Evolutionary conservation across 1,139 yeast genomes (phyloP), one percentile per base, ranked within the genome.

Genomic region (Suhomyces panamericanus): DNA sequence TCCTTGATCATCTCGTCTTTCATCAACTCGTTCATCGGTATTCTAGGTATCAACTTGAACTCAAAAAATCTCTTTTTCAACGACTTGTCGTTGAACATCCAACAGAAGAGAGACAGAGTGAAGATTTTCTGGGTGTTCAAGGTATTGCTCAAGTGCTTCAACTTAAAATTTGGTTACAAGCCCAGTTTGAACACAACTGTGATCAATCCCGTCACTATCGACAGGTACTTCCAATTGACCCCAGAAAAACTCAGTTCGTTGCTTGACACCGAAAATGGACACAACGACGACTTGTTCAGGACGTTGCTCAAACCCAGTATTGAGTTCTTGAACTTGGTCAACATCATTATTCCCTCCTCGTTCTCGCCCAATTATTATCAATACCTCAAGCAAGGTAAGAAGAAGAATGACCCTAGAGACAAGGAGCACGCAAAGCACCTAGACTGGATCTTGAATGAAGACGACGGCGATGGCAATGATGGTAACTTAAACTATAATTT

Each of bases 51-150:
- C 36, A 75, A 75, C 52, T 62, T 75, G 45, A 75, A 75, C 51
- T 66, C 73, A 31, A 73, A 74, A 37, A 73, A 73, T 48, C 58
- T 76, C 24, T 73, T 74, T 49, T 75, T 74, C 58, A 73, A 74
- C 50, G 79, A 75, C 56, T 66, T 73, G 45, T 63, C 75, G 8
- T 62, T 73, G 35, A 56, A 58, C 20, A 51, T 67, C 32, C 66
- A 64, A 40, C 72, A 75, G 53, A 62, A 67, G 50, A 63, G 80
- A 44, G 77, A 77, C 49, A 65, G 87, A 54, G 77, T 81, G 15
- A 81, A 80, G 55, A 66, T 80, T 16, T 82, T 78, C 52, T 81
- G 87, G 87, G 78, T 77, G 17, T 80, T 76, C 55, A 77, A 77
- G 49, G 77, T 80, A 3, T 63, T 81, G 30, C 64, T 76, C 32